Base-by-base conservation (phyloP, 2,329 filamentous ascomycete genomes). In the Coniochaeta ligniaria region DNA sequence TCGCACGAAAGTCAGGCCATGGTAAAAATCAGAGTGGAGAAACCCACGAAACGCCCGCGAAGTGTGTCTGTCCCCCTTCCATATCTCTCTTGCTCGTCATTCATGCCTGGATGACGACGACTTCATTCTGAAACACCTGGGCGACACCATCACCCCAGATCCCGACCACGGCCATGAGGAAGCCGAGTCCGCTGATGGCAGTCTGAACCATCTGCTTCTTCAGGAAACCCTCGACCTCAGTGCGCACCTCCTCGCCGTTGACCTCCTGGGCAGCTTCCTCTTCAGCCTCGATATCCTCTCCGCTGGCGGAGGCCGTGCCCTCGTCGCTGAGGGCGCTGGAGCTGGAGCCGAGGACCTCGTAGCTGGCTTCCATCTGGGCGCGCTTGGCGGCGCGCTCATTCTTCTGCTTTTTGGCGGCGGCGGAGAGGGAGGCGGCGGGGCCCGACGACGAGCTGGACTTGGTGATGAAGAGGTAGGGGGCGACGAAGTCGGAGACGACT, bases 351-450 rank as follows among this genome's bases (percentile, higher is more conserved):
- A 89, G 76, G 11, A 89, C 83, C 74, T 91, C 88, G 74, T 89
- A 91, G 79, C 85, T 90, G 54, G 84, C 82, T 72, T 92, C 88
- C 78, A 90, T 83, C 63, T 79, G 79, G 62, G 74, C 69, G 63
- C 76, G 69, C 47, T 52, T 52, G 47, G 47, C 47, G 64, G 71
- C 63, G 60, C 63, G 47, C 36, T 67, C 64, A 57, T 62, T 57
- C 52, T 61, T 60, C 55, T 64, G 28, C 33, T 55, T 35, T 16
- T 36, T 35, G 31, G 64, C 52, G n/a, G 69, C 61, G 63, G 70
- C 26, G 67, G 66, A 59, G 62, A 66, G 41, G 67, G 67, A 16
- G 36, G 64, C 52, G 62, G 52, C 20, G 3, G 56, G 38, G 4
- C 61, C 36, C 8, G 62, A 52, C 3, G 64, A 47, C 3, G 64